A percentile compares a stretch with the other conserved stretches of the same genome.
Evolutionary conservation across 768 basidiomycete genomes (phyloP).

Genomic region (Saitozyma sp.): DNA sequence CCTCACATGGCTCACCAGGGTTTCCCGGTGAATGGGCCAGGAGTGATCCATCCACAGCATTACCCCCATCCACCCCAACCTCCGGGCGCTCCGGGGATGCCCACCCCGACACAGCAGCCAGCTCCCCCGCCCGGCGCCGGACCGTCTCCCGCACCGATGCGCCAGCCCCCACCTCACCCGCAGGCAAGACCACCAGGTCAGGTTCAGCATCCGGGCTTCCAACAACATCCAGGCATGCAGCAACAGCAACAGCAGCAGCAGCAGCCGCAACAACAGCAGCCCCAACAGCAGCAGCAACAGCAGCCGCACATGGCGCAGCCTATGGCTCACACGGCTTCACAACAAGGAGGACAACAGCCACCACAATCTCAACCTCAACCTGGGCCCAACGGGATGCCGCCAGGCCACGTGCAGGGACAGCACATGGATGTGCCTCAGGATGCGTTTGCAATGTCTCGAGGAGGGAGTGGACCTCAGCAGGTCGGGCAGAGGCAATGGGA

Average conservation of each 20-base stretch:
- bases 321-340: background rate
- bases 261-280: background rate
- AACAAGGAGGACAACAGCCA: background rate
- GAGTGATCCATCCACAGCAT: constrained; percentile 35
- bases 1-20: constrained; percentile 43
- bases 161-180: constrained; percentile 15
- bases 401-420: constrained; percentile 1
- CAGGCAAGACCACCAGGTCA: constrained; percentile 3
- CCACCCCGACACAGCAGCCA: constrained; percentile 3
- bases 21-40: constrained; percentile 27
- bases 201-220: constrained; percentile 4
- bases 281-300: background rate
- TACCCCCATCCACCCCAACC: constrained; percentile 40
- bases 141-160: constrained; percentile 11
- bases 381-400: background rate
- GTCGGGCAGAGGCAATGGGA: constrained; percentile 24
- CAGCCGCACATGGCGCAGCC: background rate
- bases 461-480: constrained; percentile 26
- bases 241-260: constrained; percentile 13
- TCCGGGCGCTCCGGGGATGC: constrained; percentile 10
- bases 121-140: constrained; percentile 1
- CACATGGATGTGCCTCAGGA: constrained; percentile 9
- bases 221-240: constrained; percentile 8
- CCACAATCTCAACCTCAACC: constrained; percentile 7
- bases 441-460: constrained; percentile 34